Conservation (phyloP, 108 stramenopile genomes). For the Fistulifera solaris region DNA sequence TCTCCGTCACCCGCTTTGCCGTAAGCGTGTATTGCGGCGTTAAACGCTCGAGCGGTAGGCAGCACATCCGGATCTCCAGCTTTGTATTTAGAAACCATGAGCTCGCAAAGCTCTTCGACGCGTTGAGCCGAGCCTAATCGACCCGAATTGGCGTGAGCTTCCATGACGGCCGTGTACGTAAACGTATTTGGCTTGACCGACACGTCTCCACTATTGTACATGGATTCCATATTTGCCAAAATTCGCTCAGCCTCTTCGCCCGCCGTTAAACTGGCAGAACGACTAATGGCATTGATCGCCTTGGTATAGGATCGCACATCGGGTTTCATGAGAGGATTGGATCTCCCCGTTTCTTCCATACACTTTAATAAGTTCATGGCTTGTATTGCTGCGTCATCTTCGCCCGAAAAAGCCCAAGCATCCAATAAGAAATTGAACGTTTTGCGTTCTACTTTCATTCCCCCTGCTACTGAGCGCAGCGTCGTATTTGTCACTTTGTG, state of each 20-base stretch:
- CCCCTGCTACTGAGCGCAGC: slow-evolving; percentile 1
- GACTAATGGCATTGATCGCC: slow-evolving; percentile 53
- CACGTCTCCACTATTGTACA: slow-evolving; percentile 23
- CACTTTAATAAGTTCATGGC: slow-evolving; percentile 35
- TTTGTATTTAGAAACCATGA: slow-evolving; percentile 22
- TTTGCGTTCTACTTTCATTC: slow-evolving; percentile 44
- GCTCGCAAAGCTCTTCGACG: slow-evolving; percentile 23
- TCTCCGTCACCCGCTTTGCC: slow-evolving; percentile 52
- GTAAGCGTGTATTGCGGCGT: slow-evolving; percentile 28
- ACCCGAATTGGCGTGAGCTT: slow-evolving; percentile 63
- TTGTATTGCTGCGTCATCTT: slow-evolving; percentile 35
- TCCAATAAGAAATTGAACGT: slow-evolving; percentile 62
- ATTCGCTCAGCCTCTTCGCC: slow-evolving; percentile 47
- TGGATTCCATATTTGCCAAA: slow-evolving; percentile 31
- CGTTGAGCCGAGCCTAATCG: slow-evolving; percentile 33
- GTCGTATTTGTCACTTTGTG: slow-evolving; percentile 2
- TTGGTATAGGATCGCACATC: slow-evolving; percentile 64
- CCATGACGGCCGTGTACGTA: slow-evolving; percentile 72
- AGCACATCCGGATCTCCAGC: slow-evolving; percentile 20
- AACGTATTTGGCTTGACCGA: slow-evolving; percentile 44
- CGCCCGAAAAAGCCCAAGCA: slow-evolving; percentile 53
- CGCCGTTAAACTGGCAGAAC: slow-evolving; percentile 30
- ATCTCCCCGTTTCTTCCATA: slow-evolving; percentile 39
- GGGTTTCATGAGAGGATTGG: slow-evolving; percentile 19
- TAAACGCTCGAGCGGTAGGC: slow-evolving; percentile 26